Evolutionary conservation across 495 filamentous ascomycete species (phyloP).

Genomic region (Wilcoxina mikolae): DNA sequence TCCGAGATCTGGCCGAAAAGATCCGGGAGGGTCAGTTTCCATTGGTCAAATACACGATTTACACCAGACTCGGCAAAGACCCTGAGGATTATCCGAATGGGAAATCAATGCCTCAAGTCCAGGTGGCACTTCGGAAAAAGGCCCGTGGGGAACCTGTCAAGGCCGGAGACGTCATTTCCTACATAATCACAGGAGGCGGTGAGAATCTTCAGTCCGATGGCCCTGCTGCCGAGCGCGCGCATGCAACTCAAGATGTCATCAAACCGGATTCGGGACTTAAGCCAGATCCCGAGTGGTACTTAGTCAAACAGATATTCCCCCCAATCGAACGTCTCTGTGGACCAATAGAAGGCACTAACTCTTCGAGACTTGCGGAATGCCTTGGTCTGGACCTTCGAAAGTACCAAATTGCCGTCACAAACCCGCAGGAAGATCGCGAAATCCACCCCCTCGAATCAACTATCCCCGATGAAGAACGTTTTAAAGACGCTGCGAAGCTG

Average conservation of each 20-base stretch:
- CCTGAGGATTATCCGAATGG: slow-evolving; percentile 87
- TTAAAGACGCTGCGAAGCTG: slow-evolving; percentile 61
- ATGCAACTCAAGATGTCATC: slow-evolving; percentile 68
- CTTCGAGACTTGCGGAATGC: slow-evolving; percentile 75
- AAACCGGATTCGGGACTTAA: slow-evolving; percentile 57
- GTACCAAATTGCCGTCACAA: slow-evolving; percentile 52
- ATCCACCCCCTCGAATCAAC: slow-evolving; percentile 86
- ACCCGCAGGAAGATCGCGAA: slow-evolving; percentile 41
- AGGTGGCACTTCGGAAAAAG: slow-evolving; percentile 79
- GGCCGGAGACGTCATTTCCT: slow-evolving; percentile 88
- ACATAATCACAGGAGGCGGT: slow-evolving; percentile 71
- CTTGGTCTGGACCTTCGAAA: slow-evolving; percentile 80
- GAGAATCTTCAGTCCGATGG: slow-evolving; percentile 37
- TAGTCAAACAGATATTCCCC: slow-evolving; percentile 95
- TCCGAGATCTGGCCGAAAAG: slow-evolving; percentile 62
- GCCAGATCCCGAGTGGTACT: slow-evolving; percentile 64
- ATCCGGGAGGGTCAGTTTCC: slow-evolving; percentile 68
- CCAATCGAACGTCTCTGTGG: slow-evolving; percentile 96
- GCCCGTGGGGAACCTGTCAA: slow-evolving; percentile 74
- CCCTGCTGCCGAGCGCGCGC: slow-evolving; percentile 67
- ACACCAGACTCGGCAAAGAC: slow-evolving; percentile 87
- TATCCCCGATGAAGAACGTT: slow-evolving; percentile 74
- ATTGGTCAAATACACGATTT: slow-evolving; percentile 82
- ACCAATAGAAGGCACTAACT: slow-evolving; percentile 82
- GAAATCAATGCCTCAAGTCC: slow-evolving; percentile 90